Evolutionary conservation across 1,284 basidiomycete species (phyloP).

Genomic region (Cutaneotrichosporon sp.): DNA sequence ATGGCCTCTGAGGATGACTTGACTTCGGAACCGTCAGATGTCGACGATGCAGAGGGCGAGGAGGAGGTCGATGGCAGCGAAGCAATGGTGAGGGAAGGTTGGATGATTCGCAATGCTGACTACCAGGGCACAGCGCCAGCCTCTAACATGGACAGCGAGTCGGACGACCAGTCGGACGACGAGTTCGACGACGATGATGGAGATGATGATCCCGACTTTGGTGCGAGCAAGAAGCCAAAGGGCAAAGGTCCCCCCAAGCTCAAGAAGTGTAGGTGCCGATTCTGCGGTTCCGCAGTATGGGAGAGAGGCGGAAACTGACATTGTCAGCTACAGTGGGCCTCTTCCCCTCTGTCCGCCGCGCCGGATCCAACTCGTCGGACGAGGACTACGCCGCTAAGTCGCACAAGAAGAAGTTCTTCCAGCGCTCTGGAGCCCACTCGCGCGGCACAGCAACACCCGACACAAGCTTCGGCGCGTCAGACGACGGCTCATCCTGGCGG

Average conservation of each 20-base stretch:
- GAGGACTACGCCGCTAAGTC: constrained; percentile 82
- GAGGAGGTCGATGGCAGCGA: constrained; percentile 35
- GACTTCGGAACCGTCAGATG: constrained; percentile 27
- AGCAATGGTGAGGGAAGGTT: constrained; percentile 16
- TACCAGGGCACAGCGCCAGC: constrained; percentile 3
- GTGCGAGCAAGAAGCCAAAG: constrained; percentile 38
- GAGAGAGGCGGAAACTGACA: not conserved
- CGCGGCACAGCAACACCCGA: constrained; percentile 37
- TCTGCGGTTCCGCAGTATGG: not conserved
- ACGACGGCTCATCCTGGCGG: constrained; percentile 67
- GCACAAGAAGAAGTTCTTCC: constrained; percentile 76
- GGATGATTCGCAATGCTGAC: not conserved
- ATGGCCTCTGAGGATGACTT: constrained; percentile 23
- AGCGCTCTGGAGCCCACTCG: constrained; percentile 46
- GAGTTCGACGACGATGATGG: constrained; percentile 36
- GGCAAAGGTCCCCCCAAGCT: constrained; percentile 23
- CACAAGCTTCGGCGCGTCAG: constrained; percentile 40
- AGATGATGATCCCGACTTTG: constrained; percentile 42
- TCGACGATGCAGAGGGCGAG: constrained; percentile 37
- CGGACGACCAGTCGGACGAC: constrained; percentile 27
- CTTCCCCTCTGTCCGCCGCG: constrained; percentile 28
- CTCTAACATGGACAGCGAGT: constrained; percentile 22
- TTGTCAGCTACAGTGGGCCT: constrained; percentile 10
- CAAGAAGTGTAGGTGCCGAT: constrained; percentile 22
- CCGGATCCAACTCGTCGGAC: constrained; percentile 60